phyloP scores from a whole-genome alignment of 176 grass and related monocot genomes.

The Otatea glauca region DNA sequence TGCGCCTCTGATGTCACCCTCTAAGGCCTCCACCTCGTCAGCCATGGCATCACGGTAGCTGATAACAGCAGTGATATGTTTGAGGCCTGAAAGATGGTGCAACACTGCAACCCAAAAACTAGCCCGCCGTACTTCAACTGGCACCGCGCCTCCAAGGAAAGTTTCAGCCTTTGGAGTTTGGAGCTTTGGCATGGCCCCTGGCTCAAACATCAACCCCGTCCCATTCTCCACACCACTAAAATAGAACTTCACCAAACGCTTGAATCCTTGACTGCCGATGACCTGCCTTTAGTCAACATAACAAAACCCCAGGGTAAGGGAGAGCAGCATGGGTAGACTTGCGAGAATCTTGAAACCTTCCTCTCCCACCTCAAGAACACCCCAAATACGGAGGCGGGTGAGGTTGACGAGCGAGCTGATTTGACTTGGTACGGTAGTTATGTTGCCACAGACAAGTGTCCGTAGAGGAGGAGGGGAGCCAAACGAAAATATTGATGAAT shows the following conservation, averaged over 20 bases:
- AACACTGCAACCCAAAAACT: too few species aligned
- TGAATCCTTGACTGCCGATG: not conserved
- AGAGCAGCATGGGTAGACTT: not conserved
- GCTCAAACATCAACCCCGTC: not conserved
- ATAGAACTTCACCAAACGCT: not conserved
- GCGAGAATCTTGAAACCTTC: not conserved
- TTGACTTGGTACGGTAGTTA: not conserved
- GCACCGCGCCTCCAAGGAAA: not conserved
- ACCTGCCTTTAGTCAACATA: not conserved
- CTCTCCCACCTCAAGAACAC: not conserved
- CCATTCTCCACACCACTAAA: fast-evolving
- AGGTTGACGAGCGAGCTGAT: not conserved
- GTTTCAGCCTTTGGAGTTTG: not conserved
- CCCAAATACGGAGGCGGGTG: not conserved
- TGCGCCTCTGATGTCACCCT: too few species aligned
- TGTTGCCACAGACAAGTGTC: too few species aligned
- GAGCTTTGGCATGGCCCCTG: constrained; percentile 15
- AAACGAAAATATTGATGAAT: too few species aligned
- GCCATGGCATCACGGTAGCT: too few species aligned
- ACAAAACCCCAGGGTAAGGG: not conserved
- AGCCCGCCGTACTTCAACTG: too few species aligned
- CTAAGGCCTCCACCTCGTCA: too few species aligned
- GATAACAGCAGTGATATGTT: too few species aligned
- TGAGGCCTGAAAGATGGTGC: too few species aligned
- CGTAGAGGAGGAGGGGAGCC: too few species aligned